Evolutionary conservation across 331 rosid species (phyloP).

Genomic region (Quercus phellos): DNA sequence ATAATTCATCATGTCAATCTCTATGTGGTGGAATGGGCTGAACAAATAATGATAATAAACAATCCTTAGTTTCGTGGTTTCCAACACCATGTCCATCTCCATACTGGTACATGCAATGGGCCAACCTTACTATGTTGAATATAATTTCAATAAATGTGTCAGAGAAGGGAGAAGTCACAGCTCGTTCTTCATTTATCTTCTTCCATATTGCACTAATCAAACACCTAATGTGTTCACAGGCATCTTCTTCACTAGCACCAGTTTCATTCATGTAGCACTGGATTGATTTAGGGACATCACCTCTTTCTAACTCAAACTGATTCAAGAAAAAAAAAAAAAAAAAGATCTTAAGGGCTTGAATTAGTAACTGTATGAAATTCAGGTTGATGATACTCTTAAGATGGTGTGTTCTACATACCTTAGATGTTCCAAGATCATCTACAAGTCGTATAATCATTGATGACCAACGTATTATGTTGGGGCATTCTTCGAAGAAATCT

Average conservation of each 20-base stretch:
- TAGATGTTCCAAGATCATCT: conserved; percentile 18
- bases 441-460: background rate
- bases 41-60: no score
- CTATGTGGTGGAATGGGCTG: no score
- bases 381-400: no score
- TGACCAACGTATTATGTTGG: background rate
- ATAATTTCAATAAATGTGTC: background rate
- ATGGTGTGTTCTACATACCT: background rate
- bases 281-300: conserved; percentile 10
- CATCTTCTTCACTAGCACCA: background rate
- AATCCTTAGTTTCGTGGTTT: no score
- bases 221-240: background rate
- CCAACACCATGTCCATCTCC: no score
- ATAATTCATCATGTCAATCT: no score
- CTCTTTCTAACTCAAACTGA: conserved; percentile 4
- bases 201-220: conserved; percentile 7
- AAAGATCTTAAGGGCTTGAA: no score
- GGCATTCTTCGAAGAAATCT: background rate
- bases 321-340: background rate
- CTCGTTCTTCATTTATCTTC: background rate
- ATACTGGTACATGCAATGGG: background rate
- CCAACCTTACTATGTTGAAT: background rate
- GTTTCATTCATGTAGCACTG: conserved; percentile 16
- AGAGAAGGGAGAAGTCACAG: background rate
- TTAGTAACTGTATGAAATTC: no score